Percentiles rank a stretch among this genome's conserved stretches.
These are phyloP conservation scores for Exutisphaerella laricina DNA, from an alignment of 2,329 filamentous ascomycete genomes.

Conservation along the genomic window DNA sequence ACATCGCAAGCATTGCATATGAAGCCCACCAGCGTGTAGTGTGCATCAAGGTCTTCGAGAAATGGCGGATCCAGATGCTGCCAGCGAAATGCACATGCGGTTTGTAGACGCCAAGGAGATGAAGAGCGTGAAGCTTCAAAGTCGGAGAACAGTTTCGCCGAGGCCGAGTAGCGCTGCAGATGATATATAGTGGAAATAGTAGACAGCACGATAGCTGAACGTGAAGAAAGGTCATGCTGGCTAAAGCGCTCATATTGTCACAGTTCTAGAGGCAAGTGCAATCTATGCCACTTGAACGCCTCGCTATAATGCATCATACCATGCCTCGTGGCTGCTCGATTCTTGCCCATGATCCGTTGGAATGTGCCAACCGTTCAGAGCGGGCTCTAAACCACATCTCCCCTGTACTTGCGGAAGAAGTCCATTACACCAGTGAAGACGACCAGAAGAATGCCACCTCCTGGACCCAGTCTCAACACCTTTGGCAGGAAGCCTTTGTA, in stretches of 20 bases:
- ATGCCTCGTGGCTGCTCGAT: not conserved
- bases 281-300: not conserved
- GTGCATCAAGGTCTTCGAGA: not conserved
- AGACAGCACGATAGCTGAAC: too few relatives aligned
- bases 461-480: conserved; percentile 71
- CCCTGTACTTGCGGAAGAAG: conserved; percentile 73
- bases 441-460: conserved; percentile 69
- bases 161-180: too few relatives aligned
- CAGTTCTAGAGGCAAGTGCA: not conserved
- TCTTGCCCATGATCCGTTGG: not conserved
- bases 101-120: not conserved
- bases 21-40: not conserved
- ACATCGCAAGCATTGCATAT: conserved; percentile 3
- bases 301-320: not conserved
- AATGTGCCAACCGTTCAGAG: not conserved
- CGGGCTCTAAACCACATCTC: conserved; percentile 25
- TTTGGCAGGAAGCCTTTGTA: conserved; percentile 99
- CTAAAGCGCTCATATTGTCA: not conserved
- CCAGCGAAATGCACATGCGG: not conserved
- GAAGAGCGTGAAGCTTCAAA: not conserved
- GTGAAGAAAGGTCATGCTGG: not conserved
- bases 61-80: not conserved
- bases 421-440: conserved; percentile 88
- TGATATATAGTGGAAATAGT: too few relatives aligned
- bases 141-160: too few relatives aligned